These are phyloP conservation scores for Pythium brassicae DNA, from an alignment of 352 stramenopile genomes.

Conservation along the genomic window DNA sequence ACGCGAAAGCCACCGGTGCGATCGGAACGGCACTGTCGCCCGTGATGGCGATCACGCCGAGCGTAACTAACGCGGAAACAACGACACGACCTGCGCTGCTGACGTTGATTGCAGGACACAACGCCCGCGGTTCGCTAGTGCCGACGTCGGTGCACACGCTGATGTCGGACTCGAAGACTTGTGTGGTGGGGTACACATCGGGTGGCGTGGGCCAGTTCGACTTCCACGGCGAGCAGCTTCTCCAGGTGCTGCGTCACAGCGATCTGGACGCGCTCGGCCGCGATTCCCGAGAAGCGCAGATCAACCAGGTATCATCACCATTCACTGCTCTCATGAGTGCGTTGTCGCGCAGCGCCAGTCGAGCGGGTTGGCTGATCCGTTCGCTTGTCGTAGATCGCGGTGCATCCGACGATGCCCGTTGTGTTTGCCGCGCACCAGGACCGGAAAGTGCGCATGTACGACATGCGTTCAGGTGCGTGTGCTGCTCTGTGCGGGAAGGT, in stretches of 20 bases:
- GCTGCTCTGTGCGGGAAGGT: not conserved
- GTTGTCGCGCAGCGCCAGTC: not conserved
- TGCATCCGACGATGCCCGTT: conserved; percentile 82
- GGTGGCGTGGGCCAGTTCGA: conserved; percentile 66
- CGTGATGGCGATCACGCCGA: not conserved
- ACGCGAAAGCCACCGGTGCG: conserved; percentile 46
- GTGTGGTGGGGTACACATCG: conserved; percentile 74
- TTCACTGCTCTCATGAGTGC: no score
- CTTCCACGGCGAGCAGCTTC: conserved; percentile 70
- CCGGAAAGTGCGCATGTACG: conserved; percentile 81
- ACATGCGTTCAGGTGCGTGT: conserved; percentile 64
- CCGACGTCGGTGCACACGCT: conserved; percentile 73
- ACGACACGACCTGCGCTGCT: not conserved
- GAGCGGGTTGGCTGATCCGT: conserved; percentile 5
- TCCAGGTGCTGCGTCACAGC: conserved; percentile 63
- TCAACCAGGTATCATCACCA: conserved; percentile 51
- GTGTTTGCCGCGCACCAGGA: conserved; percentile 81
- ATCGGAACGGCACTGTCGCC: not conserved
- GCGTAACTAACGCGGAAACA: not conserved
- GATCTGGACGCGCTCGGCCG: conserved; percentile 61
- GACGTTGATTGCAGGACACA: conserved; percentile 25
- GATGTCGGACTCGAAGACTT: conserved; percentile 75
- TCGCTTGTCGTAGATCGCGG: conserved; percentile 22
- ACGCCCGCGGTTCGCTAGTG: conserved; percentile 43
- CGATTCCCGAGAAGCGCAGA: conserved; percentile 54